phyloP scores from a whole-genome alignment of 2,329 filamentous ascomycete genomes.

The Macrophomina pseudophaseolina region DNA sequence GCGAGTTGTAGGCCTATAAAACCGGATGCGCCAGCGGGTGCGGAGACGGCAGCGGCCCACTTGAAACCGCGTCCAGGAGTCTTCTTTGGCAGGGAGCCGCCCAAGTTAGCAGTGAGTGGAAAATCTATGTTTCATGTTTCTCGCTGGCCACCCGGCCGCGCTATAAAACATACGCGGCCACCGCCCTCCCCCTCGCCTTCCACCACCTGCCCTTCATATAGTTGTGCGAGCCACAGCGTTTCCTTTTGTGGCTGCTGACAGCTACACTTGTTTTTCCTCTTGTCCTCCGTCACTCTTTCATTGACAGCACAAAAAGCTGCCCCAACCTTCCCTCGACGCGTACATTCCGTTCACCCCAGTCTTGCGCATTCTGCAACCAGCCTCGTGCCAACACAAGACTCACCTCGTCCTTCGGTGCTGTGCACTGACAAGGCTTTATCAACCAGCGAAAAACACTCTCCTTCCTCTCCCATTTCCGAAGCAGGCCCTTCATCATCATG shows the following conservation, averaged over 20 bases:
- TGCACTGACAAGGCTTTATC: constrained; percentile 27
- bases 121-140: constrained; percentile 27
- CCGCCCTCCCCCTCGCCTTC: constrained; percentile 14
- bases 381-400: constrained; percentile 17
- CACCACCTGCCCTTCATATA: constrained; percentile 17
- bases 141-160: background rate
- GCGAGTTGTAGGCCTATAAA: constrained; percentile 16
- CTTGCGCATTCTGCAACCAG: constrained; percentile 22
- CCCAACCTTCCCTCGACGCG: constrained; percentile 23
- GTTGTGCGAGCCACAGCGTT: constrained; percentile 24
- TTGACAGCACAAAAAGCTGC: background rate
- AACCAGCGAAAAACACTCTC: constrained; percentile 17
- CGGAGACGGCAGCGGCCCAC: constrained; percentile 24
- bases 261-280: constrained; percentile 21
- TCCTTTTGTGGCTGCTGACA: constrained; percentile 13
- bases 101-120: constrained; percentile 19
- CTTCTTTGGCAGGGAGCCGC: constrained; percentile 18
- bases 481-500: constrained; percentile 42
- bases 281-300: constrained; percentile 23
- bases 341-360: constrained; percentile 18
- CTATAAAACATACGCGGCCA: constrained; percentile 23
- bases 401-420: constrained; percentile 19
- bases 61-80: constrained; percentile 16
- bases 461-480: constrained; percentile 19
- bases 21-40: constrained; percentile 6